These are phyloP conservation scores for Apiospora marii DNA, from an alignment of 2,329 filamentous ascomycete genomes.

Conservation along the genomic window DNA sequence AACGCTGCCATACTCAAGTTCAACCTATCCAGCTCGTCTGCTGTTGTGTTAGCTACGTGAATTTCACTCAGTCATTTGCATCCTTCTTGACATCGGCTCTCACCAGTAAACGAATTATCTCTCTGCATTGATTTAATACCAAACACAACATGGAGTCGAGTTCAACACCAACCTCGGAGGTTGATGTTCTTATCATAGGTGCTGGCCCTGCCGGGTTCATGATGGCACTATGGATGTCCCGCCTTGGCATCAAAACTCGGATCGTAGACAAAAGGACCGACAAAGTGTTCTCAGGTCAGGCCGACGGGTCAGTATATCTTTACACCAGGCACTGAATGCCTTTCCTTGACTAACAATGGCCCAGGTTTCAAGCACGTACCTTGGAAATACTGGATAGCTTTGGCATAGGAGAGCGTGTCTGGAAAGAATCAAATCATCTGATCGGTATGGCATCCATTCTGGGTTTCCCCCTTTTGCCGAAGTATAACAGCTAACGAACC, in stretches of 20 bases:
- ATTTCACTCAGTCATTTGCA: not conserved
- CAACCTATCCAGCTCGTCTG: not conserved
- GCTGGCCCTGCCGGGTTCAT: slow-evolving; percentile 53
- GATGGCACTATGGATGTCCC: slow-evolving; percentile 52
- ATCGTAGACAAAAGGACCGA: slow-evolving; percentile 54
- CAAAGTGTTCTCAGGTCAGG: slow-evolving; percentile 52
- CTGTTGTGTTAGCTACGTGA: not conserved
- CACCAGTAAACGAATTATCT: not conserved
- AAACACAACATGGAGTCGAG: slow-evolving; percentile 17
- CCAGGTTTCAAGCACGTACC: slow-evolving; percentile 66
- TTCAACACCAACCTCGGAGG: slow-evolving; percentile 23
- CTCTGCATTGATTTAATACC: not conserved
- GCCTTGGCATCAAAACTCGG: slow-evolving; percentile 49
- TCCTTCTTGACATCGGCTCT: not conserved
- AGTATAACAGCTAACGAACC: not conserved
- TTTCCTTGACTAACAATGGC: not conserved
- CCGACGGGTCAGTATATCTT: slow-evolving; percentile 47
- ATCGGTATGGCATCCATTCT: slow-evolving; percentile 55
- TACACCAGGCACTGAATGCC: not conserved
- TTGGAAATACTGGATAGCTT: slow-evolving; percentile 79
- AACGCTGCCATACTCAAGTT: not conserved
- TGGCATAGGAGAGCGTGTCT: slow-evolving; percentile 68
- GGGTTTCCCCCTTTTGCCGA: not conserved
- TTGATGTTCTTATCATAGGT: slow-evolving; percentile 48
- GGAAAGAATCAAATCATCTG: slow-evolving; percentile 73